Evolutionary conservation across 2,329 filamentous ascomycete genomes (phyloP), one percentile per base, ranked within the genome.

Genomic region (Pleurostoma richardsiae): DNA sequence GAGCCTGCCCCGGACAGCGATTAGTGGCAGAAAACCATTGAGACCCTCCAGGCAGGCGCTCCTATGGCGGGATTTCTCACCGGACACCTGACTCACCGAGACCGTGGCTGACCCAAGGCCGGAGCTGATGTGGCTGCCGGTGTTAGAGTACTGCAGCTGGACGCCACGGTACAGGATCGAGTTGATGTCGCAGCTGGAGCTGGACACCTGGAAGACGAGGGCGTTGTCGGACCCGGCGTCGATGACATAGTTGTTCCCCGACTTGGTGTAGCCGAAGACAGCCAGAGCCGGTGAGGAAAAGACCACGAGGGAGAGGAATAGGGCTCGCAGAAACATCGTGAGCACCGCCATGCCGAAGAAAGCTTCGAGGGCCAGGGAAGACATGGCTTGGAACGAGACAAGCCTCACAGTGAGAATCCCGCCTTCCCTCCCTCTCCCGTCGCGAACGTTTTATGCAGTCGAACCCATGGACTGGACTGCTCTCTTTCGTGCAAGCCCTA

Each of bases 91-190:
- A 44, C 62, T 70, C 50, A 66, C 75, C 43, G 69, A 73, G 6
- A 86, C 79, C 6, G 72, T 77, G 6, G 77, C 76, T 3, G 72
- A 70, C n/a, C 79, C 80, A 2, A 83, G 69, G 7, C 80, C 80
- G 11, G 79, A 82, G 29, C 68, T 67, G 48, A 84, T 77, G 46
- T 83, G 80, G n/a, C 74, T 76, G 28, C 69, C 70, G 41, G 70
- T 71, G 41, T 62, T 60, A 5, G 63, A 51, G 53, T 79, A 77
- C 60, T 85, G 82, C 6, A 82, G 71, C 58, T 86, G 78, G 40
- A 71, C 70, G 49, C 78, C 76, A 28, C 77, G 74, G 57, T 74
- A 85, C 45, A 74, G 72, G 59, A 86, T 78, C 1, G 80, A 84
- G 10, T 73, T 83, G 59, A 86, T 80, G 54, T 85, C 82, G 53